Percentiles rank a stretch among this genome's conserved stretches.
Conservation (phyloP, 2,329 filamentous ascomycete species). For the Calonectria ilicicola region DNA sequence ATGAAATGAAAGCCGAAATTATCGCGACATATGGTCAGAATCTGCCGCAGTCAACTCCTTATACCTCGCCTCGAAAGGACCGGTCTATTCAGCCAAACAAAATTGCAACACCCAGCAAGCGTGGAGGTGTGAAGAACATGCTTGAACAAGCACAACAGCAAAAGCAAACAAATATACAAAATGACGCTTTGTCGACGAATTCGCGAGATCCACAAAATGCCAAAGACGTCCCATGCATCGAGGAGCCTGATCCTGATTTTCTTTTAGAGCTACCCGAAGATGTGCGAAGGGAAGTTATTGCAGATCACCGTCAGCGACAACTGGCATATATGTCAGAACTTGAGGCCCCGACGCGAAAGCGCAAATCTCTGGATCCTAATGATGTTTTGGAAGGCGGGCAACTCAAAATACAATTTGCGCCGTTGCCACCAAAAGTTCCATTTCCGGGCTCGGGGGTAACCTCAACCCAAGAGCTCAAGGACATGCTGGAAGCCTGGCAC, state of each 20-base stretch:
- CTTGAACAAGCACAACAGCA: conserved; percentile 63
- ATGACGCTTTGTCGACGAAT: conserved; percentile 78
- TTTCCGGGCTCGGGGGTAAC: conserved; percentile 60
- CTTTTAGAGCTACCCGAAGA: conserved; percentile 87
- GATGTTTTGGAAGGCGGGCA: conserved; percentile 50
- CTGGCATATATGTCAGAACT: conserved; percentile 68
- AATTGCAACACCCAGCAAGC: conserved; percentile 74
- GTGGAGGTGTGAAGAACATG: conserved; percentile 57
- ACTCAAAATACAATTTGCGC: conserved; percentile 59
- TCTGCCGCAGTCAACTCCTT: conserved; percentile 50
- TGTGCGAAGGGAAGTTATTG: conserved; percentile 81
- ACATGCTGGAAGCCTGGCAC: conserved; percentile 83
- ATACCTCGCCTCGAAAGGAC: conserved; percentile 69
- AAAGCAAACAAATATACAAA: conserved; percentile 64
- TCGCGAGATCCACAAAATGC: conserved; percentile 64
- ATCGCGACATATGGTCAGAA: conserved; percentile 74
- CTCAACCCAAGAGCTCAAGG: conserved; percentile 71
- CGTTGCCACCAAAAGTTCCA: conserved; percentile 57
- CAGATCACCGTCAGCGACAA: conserved; percentile 72
- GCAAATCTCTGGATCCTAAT: conserved; percentile 38
- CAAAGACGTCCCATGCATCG: conserved; percentile 48
- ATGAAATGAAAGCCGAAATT: conserved; percentile 87
- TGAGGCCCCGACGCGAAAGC: conserved; percentile 49
- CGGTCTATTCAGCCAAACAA: conserved; percentile 64
- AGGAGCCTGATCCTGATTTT: conserved; percentile 76